Evolutionary conservation across 257 asterid species (phyloP).

Genomic region (Solanum pimpinellifolium): DNA sequence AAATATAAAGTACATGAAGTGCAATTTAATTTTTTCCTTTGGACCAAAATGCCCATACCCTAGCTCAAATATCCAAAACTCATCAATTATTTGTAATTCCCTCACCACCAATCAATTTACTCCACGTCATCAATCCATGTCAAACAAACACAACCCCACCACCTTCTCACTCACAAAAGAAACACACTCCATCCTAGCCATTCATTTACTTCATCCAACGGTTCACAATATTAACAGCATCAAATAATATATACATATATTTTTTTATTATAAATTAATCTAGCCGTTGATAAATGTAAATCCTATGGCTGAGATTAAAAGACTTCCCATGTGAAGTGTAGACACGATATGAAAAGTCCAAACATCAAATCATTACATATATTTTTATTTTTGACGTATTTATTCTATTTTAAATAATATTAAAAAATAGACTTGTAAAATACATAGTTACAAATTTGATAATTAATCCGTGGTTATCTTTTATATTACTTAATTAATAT

Average conservation of each 20-base stretch:
- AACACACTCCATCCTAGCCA: background rate
- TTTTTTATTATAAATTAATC: background rate
- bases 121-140: background rate
- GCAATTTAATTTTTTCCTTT: background rate
- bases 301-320: background rate
- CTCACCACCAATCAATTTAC: background rate
- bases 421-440: too few species aligned
- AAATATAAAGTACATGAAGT: too few species aligned
- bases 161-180: background rate
- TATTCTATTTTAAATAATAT: too few species aligned
- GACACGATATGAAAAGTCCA: background rate
- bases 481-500: too few species aligned
- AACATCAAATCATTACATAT: background rate
- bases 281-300: background rate
- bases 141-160: background rate
- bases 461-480: too few species aligned
- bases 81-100: background rate
- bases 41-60: background rate
- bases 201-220: background rate
- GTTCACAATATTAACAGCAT: background rate
- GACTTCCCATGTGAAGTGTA: background rate
- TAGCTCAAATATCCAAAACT: background rate
- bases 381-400: too few species aligned
- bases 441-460: too few species aligned
- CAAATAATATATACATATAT: background rate